Conservation (phyloP, 140 eudicot genomes). For the Flaveria floridana region DNA sequence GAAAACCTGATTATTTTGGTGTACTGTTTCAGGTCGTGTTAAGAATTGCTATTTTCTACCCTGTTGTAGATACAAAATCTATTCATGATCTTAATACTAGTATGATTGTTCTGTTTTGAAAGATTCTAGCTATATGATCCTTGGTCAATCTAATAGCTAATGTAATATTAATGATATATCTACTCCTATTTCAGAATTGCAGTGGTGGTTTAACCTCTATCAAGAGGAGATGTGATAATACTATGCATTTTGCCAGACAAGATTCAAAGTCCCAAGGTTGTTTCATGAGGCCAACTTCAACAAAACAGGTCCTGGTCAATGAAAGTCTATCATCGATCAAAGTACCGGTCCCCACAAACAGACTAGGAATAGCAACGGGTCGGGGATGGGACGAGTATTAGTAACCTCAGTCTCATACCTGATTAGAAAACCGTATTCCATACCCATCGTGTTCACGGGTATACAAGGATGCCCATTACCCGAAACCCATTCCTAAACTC, state of each 20-base stretch:
- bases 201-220: slow-evolving; percentile 35
- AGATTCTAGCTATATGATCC: background rate
- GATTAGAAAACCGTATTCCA: background rate
- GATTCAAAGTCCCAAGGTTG: slow-evolving; percentile 38
- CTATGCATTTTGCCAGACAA: slow-evolving; percentile 41
- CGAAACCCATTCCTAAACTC: background rate
- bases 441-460: background rate
- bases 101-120: background rate
- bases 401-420: background rate
- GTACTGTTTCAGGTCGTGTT: no score
- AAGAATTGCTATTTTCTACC: no score
- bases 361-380: background rate
- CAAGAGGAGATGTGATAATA: slow-evolving; percentile 35
- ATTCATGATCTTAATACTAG: no score
- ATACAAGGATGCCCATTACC: background rate
- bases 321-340: background rate
- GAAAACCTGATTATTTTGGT: no score
- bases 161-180: background rate
- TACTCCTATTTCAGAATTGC: slow-evolving; percentile 30
- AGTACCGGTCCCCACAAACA: background rate
- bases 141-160: background rate
- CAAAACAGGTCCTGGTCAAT: slow-evolving; percentile 22
- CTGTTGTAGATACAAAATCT: no score
- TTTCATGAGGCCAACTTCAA: slow-evolving; percentile 39
- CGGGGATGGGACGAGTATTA: background rate